Percentiles rank a stretch among this genome's conserved stretches.
Evolutionary conservation across 163 green algal genomes (phyloP).

Genomic region (Volvox carteri): DNA sequence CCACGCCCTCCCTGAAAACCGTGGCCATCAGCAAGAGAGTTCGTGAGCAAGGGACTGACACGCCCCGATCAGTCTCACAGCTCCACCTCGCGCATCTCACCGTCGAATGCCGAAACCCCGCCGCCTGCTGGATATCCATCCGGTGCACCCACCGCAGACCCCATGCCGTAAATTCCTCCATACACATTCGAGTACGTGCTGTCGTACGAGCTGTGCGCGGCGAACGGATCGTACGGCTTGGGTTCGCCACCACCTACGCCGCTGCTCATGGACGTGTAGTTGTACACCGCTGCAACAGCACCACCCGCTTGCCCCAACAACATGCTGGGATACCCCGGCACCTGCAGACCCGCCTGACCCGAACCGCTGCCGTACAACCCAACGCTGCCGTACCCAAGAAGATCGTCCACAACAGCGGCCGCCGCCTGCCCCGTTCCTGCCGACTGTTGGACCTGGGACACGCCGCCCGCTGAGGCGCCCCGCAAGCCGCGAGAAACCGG

Average conservation of each 20-base stretch:
- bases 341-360: neutral
- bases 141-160: neutral
- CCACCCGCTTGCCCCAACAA: neutral
- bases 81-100: slow-evolving; percentile 39
- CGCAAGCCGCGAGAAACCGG: too few relatives aligned
- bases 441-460: neutral
- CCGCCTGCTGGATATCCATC: neutral
- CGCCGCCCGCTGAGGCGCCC: neutral
- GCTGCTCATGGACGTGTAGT: neutral
- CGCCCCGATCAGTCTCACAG: too few relatives aligned
- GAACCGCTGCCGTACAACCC: neutral
- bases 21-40: too few relatives aligned
- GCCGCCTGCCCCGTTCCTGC: neutral
- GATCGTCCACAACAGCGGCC: slow-evolving; percentile 22
- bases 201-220: neutral
- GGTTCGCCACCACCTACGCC: too few relatives aligned
- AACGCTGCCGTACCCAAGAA: slow-evolving; percentile 36
- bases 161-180: neutral
- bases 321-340: neutral
- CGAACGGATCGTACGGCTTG: neutral
- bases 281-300: neutral
- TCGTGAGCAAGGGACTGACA: too few relatives aligned
- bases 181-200: neutral
- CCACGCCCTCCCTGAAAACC: too few relatives aligned
- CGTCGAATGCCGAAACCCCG: too few relatives aligned